These are phyloP conservation scores for Mrakia gelida DNA, from an alignment of 768 basidiomycete genomes.

Conservation along the genomic window DNA sequence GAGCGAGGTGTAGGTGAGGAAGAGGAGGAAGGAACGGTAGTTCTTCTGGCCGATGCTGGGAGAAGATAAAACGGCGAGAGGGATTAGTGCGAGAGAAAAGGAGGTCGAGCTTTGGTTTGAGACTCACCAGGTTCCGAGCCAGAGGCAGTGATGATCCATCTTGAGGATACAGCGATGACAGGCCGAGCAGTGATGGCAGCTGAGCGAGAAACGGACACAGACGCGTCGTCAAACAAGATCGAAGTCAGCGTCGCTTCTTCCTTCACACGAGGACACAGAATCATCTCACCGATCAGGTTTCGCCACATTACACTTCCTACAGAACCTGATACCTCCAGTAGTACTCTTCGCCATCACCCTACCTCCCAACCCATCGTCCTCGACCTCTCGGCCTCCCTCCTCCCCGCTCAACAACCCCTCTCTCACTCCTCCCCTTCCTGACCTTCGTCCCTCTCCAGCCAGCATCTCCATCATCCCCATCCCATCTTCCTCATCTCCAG, in stretches of 20 bases:
- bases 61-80: no score
- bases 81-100: background rate
- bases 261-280: background rate
- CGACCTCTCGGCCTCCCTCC: background rate
- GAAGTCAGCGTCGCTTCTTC: background rate
- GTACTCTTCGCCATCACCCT: slow-evolving; percentile 26
- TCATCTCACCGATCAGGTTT: slow-evolving; percentile 24
- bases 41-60: slow-evolving; percentile 29
- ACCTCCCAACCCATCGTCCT: background rate
- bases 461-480: slow-evolving; percentile 16
- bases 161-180: slow-evolving; percentile 20
- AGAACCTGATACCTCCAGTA: slow-evolving; percentile 17
- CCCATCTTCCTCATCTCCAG: slow-evolving; percentile 4
- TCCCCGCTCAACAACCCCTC: background rate
- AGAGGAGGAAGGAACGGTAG: slow-evolving; percentile 31
- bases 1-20: slow-evolving; percentile 20
- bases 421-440: background rate
- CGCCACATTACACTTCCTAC: slow-evolving; percentile 18
- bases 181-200: slow-evolving; percentile 24
- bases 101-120: background rate
- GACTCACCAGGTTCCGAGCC: slow-evolving; percentile 14
- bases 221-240: background rate
- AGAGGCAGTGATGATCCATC: slow-evolving; percentile 29
- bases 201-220: background rate
- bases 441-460: background rate